Conservation (phyloP, 1,139 yeast species). For the Spencermartinsiella ligniputridi region DNA sequence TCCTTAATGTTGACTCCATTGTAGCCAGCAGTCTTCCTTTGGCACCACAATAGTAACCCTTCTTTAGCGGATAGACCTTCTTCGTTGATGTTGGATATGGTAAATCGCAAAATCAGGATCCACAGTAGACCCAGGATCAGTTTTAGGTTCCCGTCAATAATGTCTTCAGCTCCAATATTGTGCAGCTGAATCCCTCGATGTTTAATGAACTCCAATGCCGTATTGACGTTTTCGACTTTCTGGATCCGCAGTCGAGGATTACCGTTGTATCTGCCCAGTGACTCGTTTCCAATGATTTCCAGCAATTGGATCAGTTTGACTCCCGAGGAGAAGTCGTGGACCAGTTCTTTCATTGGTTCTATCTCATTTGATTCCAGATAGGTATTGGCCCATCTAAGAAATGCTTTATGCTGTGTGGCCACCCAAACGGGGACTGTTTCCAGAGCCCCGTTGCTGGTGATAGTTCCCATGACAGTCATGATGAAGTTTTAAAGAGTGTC, state of each 20-base stretch:
- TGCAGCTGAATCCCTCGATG: slow-evolving; percentile 50
- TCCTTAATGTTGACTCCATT: slow-evolving; percentile 38
- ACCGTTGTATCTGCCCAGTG: slow-evolving; percentile 36
- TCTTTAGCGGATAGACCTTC: slow-evolving; percentile 43
- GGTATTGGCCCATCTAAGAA: slow-evolving; percentile 39
- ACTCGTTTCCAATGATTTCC: slow-evolving; percentile 38
- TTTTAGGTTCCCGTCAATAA: slow-evolving; percentile 60
- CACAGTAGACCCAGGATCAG: slow-evolving; percentile 62
- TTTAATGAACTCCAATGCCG: slow-evolving; percentile 51
- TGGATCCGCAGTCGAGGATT: slow-evolving; percentile 55
- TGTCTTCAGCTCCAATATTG: slow-evolving; percentile 65
- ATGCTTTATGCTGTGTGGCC: slow-evolving; percentile 39
- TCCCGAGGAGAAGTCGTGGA: slow-evolving; percentile 33
- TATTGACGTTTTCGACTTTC: slow-evolving; percentile 57
- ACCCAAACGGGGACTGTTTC: slow-evolving; percentile 35
- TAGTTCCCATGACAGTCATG: background rate
- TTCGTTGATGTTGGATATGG: slow-evolving; percentile 43
- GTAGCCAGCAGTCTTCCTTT: slow-evolving; percentile 40
- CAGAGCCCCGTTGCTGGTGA: background rate
- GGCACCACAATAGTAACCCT: slow-evolving; percentile 43
- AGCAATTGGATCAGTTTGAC: slow-evolving; percentile 35
- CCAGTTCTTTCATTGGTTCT: slow-evolving; percentile 28
- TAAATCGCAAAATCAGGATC: slow-evolving; percentile 53
- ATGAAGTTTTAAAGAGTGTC: too few relatives aligned
- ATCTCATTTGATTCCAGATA: slow-evolving; percentile 30